Base-by-base conservation (phyloP, 139 green algal genomes). In the Closterium sp. region DNA sequence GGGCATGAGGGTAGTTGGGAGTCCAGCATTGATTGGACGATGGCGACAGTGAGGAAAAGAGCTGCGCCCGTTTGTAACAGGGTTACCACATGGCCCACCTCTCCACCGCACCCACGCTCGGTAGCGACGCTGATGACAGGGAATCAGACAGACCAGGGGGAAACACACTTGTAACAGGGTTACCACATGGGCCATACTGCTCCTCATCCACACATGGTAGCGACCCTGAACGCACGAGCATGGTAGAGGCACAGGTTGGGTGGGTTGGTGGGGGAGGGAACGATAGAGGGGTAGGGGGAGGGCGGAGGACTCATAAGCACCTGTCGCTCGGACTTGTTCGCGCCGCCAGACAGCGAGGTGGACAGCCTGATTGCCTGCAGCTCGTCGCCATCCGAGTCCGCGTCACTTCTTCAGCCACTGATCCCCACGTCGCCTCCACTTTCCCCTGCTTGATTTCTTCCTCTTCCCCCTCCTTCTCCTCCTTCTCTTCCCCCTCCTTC, bases 41-140 rank as follows among this genome's bases (percentile, higher is more conserved):
- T 7, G 30, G 85, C 30, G 5, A 32, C 30, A 88, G 85, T 42
- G 85, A 88, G 85, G 85, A 32, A 88, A 7, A 88, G 85, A 88
- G 30, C 5, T 31, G 85, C 30, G 24, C 87, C 38, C 42, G 42
- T 62, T 62, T 62, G 42, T 62, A 62, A 62, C 42, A 62, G 42
- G 42, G 87, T 30, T 30, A 90, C 87, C 34, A 90, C 24, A 28
- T 28, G 24, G 34, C 87, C 87, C 34, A 70, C 87, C 24, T 31
- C 88, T 91, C 89, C 89, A 92, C 34, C 22, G 6, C 32, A 92
- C 38, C 89, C 89, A 92, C 70, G n/a, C 31, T 11, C 89, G 90
- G 89, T 92, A 92, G 19, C 42, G 30, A 22, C 38, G 31, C 89
- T 92, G 70, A 28, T 7, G 42, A 7, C 42, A 62, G 42, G 42